phyloP scores from a whole-genome alignment of 805 yeast species.

The Teunomyces funiuensis region DNA sequence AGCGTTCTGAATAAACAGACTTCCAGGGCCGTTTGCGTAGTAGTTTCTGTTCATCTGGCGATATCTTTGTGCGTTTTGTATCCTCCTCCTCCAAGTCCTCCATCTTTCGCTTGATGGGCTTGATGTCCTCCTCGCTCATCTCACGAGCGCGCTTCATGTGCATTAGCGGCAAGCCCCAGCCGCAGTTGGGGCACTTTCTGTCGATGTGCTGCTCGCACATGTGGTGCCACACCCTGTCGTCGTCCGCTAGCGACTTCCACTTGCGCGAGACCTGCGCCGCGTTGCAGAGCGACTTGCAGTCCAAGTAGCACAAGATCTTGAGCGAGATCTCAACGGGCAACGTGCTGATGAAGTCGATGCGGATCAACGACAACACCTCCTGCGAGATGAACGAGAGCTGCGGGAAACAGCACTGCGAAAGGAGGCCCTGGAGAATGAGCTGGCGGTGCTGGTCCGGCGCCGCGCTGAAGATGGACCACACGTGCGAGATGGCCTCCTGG shows the following conservation, averaged over 20 bases:
- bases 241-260: conserved; percentile 92
- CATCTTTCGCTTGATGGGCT: conserved; percentile 15
- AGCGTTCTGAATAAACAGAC: conserved; percentile 87
- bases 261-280: conserved; percentile 89
- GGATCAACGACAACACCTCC: conserved; percentile 74
- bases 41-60: conserved; percentile 8
- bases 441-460: conserved; percentile 70
- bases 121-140: conserved; percentile 24
- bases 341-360: conserved; percentile 84
- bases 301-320: conserved; percentile 83
- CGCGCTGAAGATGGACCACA: conserved; percentile 81
- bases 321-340: conserved; percentile 84
- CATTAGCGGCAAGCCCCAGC: conserved; percentile 96
- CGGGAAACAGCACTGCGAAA: conserved; percentile 92
- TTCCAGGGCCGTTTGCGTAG: conserved; percentile 81
- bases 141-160: conserved; percentile 78
- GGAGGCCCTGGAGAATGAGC: conserved; percentile 76
- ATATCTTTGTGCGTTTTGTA: conserved; percentile 4
- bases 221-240: conserved; percentile 96
- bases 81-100: conserved; percentile 13
- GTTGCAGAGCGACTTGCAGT: conserved; percentile 87
- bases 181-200: conserved; percentile 95
- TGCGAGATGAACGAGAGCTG: conserved; percentile 83
- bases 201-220: conserved; percentile 99
- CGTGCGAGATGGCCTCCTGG: conserved; percentile 73